Evolutionary conservation across 768 basidiomycete genomes (phyloP), one percentile per base, ranked within the genome.

Genomic region (Nidularia pulvinata): DNA sequence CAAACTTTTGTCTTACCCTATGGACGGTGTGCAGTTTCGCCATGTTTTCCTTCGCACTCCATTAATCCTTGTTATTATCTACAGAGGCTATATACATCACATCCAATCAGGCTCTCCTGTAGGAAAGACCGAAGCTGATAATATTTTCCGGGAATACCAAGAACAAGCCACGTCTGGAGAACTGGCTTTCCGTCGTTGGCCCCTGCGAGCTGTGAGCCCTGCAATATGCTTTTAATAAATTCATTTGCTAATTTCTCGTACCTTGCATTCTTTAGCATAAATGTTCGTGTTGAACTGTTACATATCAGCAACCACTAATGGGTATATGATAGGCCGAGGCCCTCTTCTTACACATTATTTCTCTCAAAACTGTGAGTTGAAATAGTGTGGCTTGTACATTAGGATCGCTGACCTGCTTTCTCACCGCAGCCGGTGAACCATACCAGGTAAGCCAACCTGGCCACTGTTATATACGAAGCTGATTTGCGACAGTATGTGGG

Each of bases 281-380:
- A 78, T 83, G 89, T 89, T 51, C 60, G 48, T 51, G 25, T 32
- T 30, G 14, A 46, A 42, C n/a, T 4, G 11, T 33, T 39, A 11
- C 37, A 35, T 7, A 14, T 32, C 45, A 10, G 37, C 49, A 39
- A 54, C 44, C 39, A 51, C 42, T 56, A 50, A 53, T 19, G 25
- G 46, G 10, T 30, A 30, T 30, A 30, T 30, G 25, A 30, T 52
- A 92, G 90, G 82, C 59, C 82, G 89, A 42, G 91, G 91, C 6
- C 65, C 76, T 3, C 68, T 92, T 3, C 69, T 93, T 48, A 87
- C 91, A 4, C 88, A 89, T 61, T 93, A 93, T 61, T 93, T 93
- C 60, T 92, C 91, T 11, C 91, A 93, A 58, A 93, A 93, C 54
- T 83, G 91, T 90, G 63, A 63, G 84, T 52, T 35, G 36, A 14